Percentiles rank a stretch among this genome's conserved stretches.
phyloP scores from a whole-genome alignment of 768 basidiomycete species.

The Hygrocybe punicea region DNA sequence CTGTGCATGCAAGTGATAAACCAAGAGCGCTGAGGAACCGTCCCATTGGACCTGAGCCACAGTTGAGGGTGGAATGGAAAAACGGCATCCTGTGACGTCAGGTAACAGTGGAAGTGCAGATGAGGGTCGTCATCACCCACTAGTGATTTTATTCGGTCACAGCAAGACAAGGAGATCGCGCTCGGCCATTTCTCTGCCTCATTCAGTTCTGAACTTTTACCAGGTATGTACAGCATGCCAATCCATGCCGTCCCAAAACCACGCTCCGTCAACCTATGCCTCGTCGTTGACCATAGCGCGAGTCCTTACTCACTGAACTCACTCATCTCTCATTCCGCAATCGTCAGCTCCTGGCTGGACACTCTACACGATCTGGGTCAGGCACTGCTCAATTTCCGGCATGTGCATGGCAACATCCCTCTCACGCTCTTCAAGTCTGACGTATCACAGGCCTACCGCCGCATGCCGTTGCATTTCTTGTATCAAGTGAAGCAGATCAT shows the following conservation, averaged over 20 bases:
- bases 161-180: constrained; percentile 25
- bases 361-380: constrained; percentile 32
- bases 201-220: constrained; percentile 36
- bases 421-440: constrained; percentile 39
- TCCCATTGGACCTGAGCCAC: too few species aligned
- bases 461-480: constrained; percentile 29
- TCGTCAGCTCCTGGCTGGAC: constrained; percentile 30
- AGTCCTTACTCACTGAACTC: constrained; percentile 36
- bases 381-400: constrained; percentile 12
- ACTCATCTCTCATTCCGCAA: constrained; percentile 25
- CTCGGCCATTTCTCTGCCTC: constrained; percentile 26
- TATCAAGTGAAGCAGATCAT: constrained; percentile 34
- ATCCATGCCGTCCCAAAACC: constrained; percentile 39
- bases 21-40: constrained; percentile 34
- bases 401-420: background rate
- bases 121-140: constrained; percentile 30
- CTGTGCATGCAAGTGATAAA: constrained; percentile 28
- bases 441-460: constrained; percentile 33
- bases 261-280: constrained; percentile 29
- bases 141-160: constrained; percentile 25
- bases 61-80: too few species aligned
- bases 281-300: constrained; percentile 41
- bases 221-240: constrained; percentile 41
- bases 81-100: too few species aligned
- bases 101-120: too few species aligned